Conservation (phyloP, 768 basidiomycete species). For the Russula virescens region DNA sequence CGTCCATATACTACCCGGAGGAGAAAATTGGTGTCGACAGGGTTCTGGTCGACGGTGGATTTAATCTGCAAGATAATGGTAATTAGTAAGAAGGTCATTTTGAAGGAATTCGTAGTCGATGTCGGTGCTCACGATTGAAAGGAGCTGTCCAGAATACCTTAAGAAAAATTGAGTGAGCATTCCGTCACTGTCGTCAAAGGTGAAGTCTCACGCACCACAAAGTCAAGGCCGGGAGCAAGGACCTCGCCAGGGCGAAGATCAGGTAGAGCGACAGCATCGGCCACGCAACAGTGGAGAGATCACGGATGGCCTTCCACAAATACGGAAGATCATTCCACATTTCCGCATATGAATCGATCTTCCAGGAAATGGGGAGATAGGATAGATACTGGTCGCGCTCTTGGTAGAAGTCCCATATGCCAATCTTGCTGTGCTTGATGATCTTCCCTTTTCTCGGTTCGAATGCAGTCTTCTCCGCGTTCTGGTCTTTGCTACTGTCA, state of each 20-base stretch:
- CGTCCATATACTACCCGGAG: constrained; percentile 38
- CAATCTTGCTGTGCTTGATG: constrained; percentile 55
- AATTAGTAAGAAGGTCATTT: neutral
- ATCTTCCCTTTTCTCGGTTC: neutral
- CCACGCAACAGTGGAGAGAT: constrained; percentile 11
- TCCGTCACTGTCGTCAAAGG: neutral
- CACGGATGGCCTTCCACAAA: constrained; percentile 53
- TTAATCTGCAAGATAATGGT: constrained; percentile 1
- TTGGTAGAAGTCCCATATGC: constrained; percentile 76
- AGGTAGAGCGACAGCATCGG: constrained; percentile 9
- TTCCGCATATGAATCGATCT: constrained; percentile 44
- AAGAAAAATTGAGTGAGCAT: neutral
- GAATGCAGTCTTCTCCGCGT: neutral
- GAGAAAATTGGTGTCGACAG: constrained; percentile 13
- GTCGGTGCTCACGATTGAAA: constrained; percentile 24
- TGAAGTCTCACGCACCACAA: constrained; percentile 2
- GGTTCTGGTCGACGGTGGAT: constrained; percentile 16
- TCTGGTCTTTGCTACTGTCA: neutral
- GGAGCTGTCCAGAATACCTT: constrained; percentile 16
- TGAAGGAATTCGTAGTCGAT: neutral
- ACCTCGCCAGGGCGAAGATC: neutral
- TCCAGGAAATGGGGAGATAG: constrained; percentile 36
- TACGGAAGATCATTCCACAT: constrained; percentile 50
- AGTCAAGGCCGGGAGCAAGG: constrained; percentile 10
- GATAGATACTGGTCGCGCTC: constrained; percentile 40